A percentile compares a stretch with the other conserved stretches of the same genome.
phyloP scores from a whole-genome alignment of 768 basidiomycete species.

The Podaxis sp. region DNA sequence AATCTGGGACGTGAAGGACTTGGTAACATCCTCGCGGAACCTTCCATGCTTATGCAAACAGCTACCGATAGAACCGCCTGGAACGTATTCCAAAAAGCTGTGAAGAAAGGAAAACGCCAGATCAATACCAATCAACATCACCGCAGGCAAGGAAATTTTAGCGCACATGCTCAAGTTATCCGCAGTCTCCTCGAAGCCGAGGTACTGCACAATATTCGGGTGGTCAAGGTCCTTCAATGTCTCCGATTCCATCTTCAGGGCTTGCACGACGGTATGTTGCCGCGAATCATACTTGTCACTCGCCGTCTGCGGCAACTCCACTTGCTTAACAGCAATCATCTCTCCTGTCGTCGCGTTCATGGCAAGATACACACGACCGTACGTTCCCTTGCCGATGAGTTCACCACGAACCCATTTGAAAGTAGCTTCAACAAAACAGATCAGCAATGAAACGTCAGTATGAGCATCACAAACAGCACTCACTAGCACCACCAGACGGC shows the following conservation, averaged over 20 bases:
- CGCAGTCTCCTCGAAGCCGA: constrained; percentile 91
- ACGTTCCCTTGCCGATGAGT: constrained; percentile 95
- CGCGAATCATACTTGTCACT: constrained; percentile 90
- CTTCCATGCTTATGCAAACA: constrained; percentile 90
- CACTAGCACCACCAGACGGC: constrained; percentile 67
- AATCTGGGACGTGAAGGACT: constrained; percentile 91
- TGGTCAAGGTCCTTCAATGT: constrained; percentile 96
- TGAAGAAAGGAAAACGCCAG: constrained; percentile 2
- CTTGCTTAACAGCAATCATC: constrained; percentile 99
- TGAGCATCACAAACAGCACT: constrained; percentile 30
- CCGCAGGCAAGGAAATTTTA: background rate
- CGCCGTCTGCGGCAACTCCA: constrained; percentile 88
- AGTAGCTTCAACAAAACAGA: constrained; percentile 52
- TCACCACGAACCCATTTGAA: constrained; percentile 99
- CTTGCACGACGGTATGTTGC: constrained; percentile 84
- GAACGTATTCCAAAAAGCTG: constrained; percentile 98
- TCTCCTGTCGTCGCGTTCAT: constrained; percentile 96
- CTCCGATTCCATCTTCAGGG: constrained; percentile 93
- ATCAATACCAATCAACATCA: constrained; percentile 3
- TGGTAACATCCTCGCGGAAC: constrained; percentile 89
- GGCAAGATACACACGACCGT: constrained; percentile 94
- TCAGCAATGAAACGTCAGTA: background rate
- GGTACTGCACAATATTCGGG: constrained; percentile 95
- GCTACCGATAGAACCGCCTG: constrained; percentile 93
- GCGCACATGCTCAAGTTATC: constrained; percentile 88